phyloP scores from a whole-genome alignment of 176 grass and related monocot genomes.

The Tillandsia fasciculata region DNA sequence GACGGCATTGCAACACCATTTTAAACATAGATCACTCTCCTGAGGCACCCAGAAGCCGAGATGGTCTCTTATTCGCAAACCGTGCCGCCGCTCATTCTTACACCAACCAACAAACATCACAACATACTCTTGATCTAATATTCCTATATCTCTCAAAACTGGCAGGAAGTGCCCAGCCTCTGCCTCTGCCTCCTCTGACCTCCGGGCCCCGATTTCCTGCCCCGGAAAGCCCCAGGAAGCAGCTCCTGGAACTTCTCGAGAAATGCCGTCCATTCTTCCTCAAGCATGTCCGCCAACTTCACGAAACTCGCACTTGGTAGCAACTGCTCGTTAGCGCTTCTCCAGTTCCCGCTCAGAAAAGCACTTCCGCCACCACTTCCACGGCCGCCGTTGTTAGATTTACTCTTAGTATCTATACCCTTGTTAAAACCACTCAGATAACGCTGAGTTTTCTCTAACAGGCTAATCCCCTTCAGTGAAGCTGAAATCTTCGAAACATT shows the following conservation, averaged over 20 bases:
- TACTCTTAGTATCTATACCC: slow-evolving; percentile 40
- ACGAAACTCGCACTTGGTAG: slow-evolving; percentile 65
- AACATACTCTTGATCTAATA: slow-evolving; percentile 15
- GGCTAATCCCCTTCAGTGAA: slow-evolving; percentile 52
- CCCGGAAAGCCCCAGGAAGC: slow-evolving; percentile 46
- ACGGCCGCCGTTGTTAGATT: slow-evolving; percentile 44
- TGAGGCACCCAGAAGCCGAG: slow-evolving; percentile 5
- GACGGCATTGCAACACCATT: not conserved
- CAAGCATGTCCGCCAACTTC: slow-evolving; percentile 65
- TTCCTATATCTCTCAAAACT: slow-evolving; percentile 57
- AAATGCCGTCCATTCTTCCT: slow-evolving; percentile 62
- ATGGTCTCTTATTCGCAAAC: slow-evolving; percentile 24
- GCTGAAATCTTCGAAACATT: slow-evolving; percentile 45
- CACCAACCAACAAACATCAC: slow-evolving; percentile 19
- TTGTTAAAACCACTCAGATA: slow-evolving; percentile 27
- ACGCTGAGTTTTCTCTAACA: slow-evolving; percentile 33
- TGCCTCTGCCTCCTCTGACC: slow-evolving; percentile 49
- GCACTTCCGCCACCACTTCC: slow-evolving; percentile 32
- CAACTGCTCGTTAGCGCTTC: slow-evolving; percentile 71
- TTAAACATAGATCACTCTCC: slow-evolving; percentile 6
- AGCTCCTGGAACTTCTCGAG: slow-evolving; percentile 72
- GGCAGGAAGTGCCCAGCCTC: slow-evolving; percentile 84
- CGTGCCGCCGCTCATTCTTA: slow-evolving; percentile 22
- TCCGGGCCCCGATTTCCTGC: slow-evolving; percentile 35
- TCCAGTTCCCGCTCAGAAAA: slow-evolving; percentile 42